Evolutionary conservation across 148 eudicot genomes (phyloP).

Genomic region (Linanthus parryae): DNA sequence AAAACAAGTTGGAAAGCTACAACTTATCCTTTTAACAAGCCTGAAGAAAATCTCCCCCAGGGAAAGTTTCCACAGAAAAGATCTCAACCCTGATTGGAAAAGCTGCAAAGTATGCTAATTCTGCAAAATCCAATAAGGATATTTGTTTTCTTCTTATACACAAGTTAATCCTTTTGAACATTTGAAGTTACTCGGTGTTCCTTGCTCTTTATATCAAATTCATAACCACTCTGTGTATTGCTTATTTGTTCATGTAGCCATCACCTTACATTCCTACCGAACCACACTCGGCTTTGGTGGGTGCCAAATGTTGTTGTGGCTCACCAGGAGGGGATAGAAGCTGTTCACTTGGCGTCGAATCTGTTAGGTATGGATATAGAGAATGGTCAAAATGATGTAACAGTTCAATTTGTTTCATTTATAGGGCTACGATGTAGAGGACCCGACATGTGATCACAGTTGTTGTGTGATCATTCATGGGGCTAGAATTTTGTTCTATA

Average conservation of each 20-base stretch:
- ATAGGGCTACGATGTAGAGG: too few species aligned
- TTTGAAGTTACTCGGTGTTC: not conserved
- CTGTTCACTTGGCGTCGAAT: constrained; percentile 85
- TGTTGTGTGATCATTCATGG: too few species aligned
- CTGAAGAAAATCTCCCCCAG: constrained; percentile 89
- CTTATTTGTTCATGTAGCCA: constrained; percentile 41
- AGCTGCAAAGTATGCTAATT: constrained; percentile 74
- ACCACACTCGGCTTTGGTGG: constrained; percentile 92
- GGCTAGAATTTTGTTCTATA: too few species aligned
- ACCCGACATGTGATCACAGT: too few species aligned
- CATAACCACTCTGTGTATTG: too few species aligned
- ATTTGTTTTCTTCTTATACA: not conserved
- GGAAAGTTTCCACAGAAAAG: constrained; percentile 74
- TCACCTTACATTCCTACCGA: constrained; percentile 67
- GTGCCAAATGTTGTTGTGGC: constrained; percentile 92
- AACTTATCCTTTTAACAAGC: constrained; percentile 70
- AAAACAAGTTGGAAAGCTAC: constrained; percentile 59
- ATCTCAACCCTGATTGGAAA: constrained; percentile 74
- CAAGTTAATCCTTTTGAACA: not conserved
- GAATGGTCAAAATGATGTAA: too few species aligned
- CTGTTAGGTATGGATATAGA: too few species aligned
- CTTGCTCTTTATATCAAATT: not conserved
- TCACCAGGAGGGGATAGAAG: constrained; percentile 95
- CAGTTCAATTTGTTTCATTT: too few species aligned
- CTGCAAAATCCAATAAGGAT: constrained; percentile 70